Percentiles rank a stretch among this genome's conserved stretches.
Evolutionary conservation across 148 eudicot species (phyloP).

Genomic region (Rheum nobile): DNA sequence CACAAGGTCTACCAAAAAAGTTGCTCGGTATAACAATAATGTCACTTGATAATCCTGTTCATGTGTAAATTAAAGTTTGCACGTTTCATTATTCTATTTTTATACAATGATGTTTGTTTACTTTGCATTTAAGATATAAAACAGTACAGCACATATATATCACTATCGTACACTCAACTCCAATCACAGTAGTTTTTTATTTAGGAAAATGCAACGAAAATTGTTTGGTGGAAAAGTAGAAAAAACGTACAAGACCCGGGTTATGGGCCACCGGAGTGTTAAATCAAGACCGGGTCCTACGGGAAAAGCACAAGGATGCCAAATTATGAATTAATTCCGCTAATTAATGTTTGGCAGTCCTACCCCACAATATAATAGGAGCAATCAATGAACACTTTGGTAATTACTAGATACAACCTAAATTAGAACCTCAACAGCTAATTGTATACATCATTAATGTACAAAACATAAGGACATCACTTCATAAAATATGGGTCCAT

Average conservation of each 20-base stretch:
- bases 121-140: not conserved
- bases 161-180: not conserved
- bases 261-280: not conserved
- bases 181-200: not conserved
- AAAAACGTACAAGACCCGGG: not conserved
- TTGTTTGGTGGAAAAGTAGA: not conserved
- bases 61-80: not conserved
- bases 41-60: slow-evolving; percentile 55
- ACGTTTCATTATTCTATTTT: not conserved
- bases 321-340: not conserved
- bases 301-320: not conserved
- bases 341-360: not conserved
- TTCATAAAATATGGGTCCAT: not conserved
- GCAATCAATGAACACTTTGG: not conserved
- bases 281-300: slow-evolving; percentile 4
- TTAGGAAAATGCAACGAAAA: not conserved
- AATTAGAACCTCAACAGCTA: not conserved
- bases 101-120: not conserved
- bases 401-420: not conserved
- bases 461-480: not conserved
- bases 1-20: slow-evolving; percentile 56
- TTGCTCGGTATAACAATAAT: slow-evolving; percentile 43
- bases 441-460: not conserved
- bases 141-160: too few relatives aligned
- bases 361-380: not conserved